phyloP scores from a whole-genome alignment of 345 rosid genomes.

The Eutrema japonicum region DNA sequence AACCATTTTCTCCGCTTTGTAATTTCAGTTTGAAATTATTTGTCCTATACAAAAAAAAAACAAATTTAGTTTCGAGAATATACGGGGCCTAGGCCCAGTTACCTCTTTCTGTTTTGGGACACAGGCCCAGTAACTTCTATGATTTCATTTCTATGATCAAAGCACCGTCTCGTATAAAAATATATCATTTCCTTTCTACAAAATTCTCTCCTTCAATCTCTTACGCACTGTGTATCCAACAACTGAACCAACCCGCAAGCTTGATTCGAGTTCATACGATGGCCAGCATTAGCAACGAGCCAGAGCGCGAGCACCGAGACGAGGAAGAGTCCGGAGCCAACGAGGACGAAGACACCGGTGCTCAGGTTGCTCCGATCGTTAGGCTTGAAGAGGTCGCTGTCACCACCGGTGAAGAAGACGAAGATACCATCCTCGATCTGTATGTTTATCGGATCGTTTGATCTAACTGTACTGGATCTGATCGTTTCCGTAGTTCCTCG shows the following conservation, averaged over 20 bases:
- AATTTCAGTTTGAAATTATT: too few species aligned
- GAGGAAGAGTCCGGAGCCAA: slow-evolving; percentile 68
- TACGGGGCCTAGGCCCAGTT: too few species aligned
- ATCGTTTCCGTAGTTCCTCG: background rate
- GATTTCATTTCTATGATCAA: background rate
- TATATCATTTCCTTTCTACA: background rate
- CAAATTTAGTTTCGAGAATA: background rate
- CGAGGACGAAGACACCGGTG: slow-evolving; percentile 96
- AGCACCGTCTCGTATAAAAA: slow-evolving; percentile 22
- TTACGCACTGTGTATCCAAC: background rate
- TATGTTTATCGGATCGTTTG: slow-evolving; percentile 38
- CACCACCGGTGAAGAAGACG: slow-evolving; percentile 86
- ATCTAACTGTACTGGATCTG: slow-evolving; percentile 33
- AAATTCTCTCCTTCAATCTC: slow-evolving; percentile 20
- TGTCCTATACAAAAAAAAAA: too few species aligned
- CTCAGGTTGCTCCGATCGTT: slow-evolving; percentile 85
- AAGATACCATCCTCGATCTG: slow-evolving; percentile 80
- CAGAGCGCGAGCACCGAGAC: slow-evolving; percentile 60
- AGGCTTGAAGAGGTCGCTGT: slow-evolving; percentile 82
- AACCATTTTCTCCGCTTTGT: too few species aligned
- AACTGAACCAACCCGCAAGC: slow-evolving; percentile 24
- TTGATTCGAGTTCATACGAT: slow-evolving; percentile 39
- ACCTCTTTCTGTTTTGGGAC: too few species aligned
- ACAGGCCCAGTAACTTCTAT: background rate
- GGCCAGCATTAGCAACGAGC: slow-evolving; percentile 62